A percentile compares a stretch with the other conserved stretches of the same genome.
phyloP scores from a whole-genome alignment of 164 flowering plant genomes.

The Protea cynaroides region DNA sequence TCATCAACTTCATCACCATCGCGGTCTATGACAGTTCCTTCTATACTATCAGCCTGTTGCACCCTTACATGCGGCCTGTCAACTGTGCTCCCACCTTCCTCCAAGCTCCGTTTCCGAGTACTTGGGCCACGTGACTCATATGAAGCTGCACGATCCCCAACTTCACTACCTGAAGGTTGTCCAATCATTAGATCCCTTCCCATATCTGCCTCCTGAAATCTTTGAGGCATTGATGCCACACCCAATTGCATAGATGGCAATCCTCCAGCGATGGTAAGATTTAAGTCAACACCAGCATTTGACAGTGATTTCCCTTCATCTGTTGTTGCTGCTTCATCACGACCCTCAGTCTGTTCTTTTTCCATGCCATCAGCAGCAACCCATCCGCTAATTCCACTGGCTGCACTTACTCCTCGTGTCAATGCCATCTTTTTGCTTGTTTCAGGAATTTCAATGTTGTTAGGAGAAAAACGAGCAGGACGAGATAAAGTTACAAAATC shows the following conservation, averaged over 20 bases:
- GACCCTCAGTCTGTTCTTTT: conserved; percentile 70
- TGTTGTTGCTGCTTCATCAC: conserved; percentile 81
- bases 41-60: conserved; percentile 88
- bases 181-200: conserved; percentile 77
- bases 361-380: conserved; percentile 67
- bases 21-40: conserved; percentile 92
- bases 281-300: conserved; percentile 57
- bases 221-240: conserved; percentile 30
- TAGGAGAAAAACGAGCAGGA: conserved; percentile 62
- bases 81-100: conserved; percentile 87
- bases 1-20: conserved; percentile 94
- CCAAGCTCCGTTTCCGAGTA: conserved; percentile 72
- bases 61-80: conserved; percentile 51
- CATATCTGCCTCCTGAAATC: conserved; percentile 32
- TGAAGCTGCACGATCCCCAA: conserved; percentile 97
- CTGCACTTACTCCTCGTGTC: conserved; percentile 93
- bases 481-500: conserved; percentile 76
- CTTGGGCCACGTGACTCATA: conserved; percentile 96
- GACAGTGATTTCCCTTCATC: conserved; percentile 37
- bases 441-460: conserved; percentile 58
- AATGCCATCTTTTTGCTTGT: conserved; percentile 68
- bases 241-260: conserved; percentile 34
- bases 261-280: conserved; percentile 69
- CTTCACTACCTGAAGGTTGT: conserved; percentile 92
- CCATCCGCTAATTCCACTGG: conserved; percentile 95